A percentile compares a stretch with the other conserved stretches of the same genome.
These are phyloP conservation scores for Yamadazyma conglobata DNA, from an alignment of 1,139 yeast species.

Conservation along the genomic window DNA sequence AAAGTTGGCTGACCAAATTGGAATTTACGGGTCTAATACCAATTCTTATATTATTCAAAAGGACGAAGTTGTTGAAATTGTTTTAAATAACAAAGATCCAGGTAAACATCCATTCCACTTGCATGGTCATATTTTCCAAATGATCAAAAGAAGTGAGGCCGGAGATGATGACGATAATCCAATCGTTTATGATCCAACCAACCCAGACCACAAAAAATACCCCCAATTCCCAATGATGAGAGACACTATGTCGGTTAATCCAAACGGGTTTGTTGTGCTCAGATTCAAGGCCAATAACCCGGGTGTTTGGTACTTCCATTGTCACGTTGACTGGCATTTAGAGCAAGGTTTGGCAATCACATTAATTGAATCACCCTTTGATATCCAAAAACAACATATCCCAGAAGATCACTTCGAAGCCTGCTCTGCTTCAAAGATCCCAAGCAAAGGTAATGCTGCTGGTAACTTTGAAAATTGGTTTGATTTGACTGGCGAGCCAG, in stretches of 20 bases:
- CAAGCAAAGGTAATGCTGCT: conserved; percentile 79
- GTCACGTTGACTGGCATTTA: conserved; percentile 65
- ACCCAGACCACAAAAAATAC: conserved; percentile 27
- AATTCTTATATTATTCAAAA: conserved; percentile 67
- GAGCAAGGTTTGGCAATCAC: conserved; percentile 56
- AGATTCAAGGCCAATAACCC: conserved; percentile 59
- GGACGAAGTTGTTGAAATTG: conserved; percentile 64
- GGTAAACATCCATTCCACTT: conserved; percentile 89
- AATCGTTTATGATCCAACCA: conserved; percentile 33
- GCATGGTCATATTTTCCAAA: conserved; percentile 78
- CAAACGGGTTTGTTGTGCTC: conserved; percentile 63
- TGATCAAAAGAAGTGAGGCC: conserved; percentile 36
- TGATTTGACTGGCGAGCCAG: conserved; percentile 69
- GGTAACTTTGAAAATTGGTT: conserved; percentile 58
- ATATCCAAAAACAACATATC: conserved; percentile 53
- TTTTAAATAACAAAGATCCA: conserved; percentile 66
- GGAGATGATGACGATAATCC: conserved; percentile 36
- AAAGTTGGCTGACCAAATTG: conserved; percentile 38
- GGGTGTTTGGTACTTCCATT: conserved; percentile 65
- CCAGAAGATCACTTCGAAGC: conserved; percentile 56
- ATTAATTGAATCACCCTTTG: conserved; percentile 50
- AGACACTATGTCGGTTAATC: conserved; percentile 64
- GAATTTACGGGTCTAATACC: conserved; percentile 70
- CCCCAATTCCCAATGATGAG: conserved; percentile 61
- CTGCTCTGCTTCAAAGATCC: conserved; percentile 52